phyloP scores from a whole-genome alignment of 768 basidiomycete genomes.

The Pulveroboletus sp. region DNA sequence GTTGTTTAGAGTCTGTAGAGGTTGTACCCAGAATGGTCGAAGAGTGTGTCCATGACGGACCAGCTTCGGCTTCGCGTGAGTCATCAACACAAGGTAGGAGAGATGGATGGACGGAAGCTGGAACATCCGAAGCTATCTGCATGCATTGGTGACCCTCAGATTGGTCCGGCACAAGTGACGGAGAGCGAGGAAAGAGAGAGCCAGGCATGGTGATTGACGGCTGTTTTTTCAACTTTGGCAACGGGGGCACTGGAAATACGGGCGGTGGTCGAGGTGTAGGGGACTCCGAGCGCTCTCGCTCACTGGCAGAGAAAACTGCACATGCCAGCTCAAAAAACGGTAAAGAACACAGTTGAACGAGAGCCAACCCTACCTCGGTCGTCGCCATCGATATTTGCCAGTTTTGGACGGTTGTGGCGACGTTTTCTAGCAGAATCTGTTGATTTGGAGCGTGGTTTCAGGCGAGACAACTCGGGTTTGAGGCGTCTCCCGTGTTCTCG shows the following conservation, averaged over 20 bases:
- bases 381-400: slow-evolving; percentile 3
- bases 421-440: slow-evolving; percentile 6
- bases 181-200: slow-evolving; percentile 68
- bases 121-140: background rate
- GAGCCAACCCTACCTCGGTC: slow-evolving; percentile 19
- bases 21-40: slow-evolving; percentile 3
- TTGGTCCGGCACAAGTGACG: slow-evolving; percentile 52
- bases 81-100: background rate
- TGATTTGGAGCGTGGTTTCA: slow-evolving; percentile 21
- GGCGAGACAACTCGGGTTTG: slow-evolving; percentile 7
- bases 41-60: slow-evolving; percentile 12
- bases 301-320: slow-evolving; percentile 21
- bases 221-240: slow-evolving; percentile 28
- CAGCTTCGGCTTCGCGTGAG: slow-evolving; percentile 6
- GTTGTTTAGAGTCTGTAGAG: background rate
- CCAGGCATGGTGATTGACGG: slow-evolving; percentile 70
- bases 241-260: slow-evolving; percentile 24
- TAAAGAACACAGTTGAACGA: background rate
- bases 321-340: slow-evolving; percentile 4
- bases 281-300: slow-evolving; percentile 19
- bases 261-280: slow-evolving; percentile 12
- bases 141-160: background rate
- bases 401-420: background rate
- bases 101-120: background rate
- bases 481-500: slow-evolving; percentile 8